phyloP scores from a whole-genome alignment of 306 rosid species.

The Glycyrrhiza uralensis region DNA sequence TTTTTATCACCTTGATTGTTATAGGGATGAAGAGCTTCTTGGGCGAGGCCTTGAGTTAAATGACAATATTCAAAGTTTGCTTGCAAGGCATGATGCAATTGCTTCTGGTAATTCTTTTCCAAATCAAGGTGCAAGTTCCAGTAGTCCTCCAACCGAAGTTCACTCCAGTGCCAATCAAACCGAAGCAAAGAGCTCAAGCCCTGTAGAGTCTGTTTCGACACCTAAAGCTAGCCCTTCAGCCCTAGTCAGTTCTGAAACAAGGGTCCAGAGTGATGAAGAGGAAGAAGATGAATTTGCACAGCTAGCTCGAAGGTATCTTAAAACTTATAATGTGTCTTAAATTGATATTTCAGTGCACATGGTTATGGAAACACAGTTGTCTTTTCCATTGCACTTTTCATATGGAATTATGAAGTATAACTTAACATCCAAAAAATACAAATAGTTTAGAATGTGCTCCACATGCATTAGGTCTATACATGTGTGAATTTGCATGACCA shows the following conservation, averaged over 20 bases:
- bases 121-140: slow-evolving; percentile 42
- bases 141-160: slow-evolving; percentile 41
- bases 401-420: neutral
- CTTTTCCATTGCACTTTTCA: neutral
- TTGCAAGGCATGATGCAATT: slow-evolving; percentile 86
- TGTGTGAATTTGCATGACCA: neutral
- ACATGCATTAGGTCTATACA: neutral
- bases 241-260: slow-evolving; percentile 29
- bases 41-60: slow-evolving; percentile 87
- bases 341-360: neutral
- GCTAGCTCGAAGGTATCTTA: slow-evolving; percentile 81
- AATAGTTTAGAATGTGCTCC: neutral
- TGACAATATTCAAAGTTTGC: slow-evolving; percentile 76
- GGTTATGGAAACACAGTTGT: slow-evolving; percentile 4
- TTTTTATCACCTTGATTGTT: slow-evolving; percentile 20
- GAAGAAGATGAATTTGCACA: slow-evolving; percentile 96
- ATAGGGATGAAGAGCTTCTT: slow-evolving; percentile 95
- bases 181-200: slow-evolving; percentile 41
- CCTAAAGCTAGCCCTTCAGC: slow-evolving; percentile 45
- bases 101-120: slow-evolving; percentile 79
- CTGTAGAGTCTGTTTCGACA: slow-evolving; percentile 39
- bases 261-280: slow-evolving; percentile 55
- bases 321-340: neutral
- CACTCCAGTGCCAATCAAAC: slow-evolving; percentile 44
- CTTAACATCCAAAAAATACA: neutral